Evolutionary conservation across 352 stramenopile species (phyloP).

Genomic region (Pythium volutum): DNA sequence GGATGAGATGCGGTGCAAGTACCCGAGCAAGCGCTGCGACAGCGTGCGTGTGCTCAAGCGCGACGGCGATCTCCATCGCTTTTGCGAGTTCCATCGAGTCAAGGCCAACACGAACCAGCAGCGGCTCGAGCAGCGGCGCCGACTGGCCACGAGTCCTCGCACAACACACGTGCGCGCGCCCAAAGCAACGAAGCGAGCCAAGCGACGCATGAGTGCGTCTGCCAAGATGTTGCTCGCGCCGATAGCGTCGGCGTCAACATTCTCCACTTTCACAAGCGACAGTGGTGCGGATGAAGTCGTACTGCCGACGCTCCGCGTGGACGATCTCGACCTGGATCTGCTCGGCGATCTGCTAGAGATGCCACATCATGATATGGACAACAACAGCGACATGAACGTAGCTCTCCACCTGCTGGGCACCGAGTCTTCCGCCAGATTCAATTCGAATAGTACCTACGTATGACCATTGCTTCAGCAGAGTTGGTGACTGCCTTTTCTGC

Average conservation of each 20-base stretch:
- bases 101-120: constrained; percentile 64
- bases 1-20: constrained; percentile 25
- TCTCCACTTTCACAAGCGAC: background rate
- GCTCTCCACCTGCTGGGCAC: constrained; percentile 1
- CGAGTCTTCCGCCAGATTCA: background rate
- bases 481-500: constrained; percentile 1
- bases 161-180: background rate
- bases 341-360: constrained; percentile 11
- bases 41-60: constrained; percentile 32
- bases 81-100: constrained; percentile 35
- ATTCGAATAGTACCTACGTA: too few relatives aligned
- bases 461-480: background rate
- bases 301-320: constrained; percentile 7
- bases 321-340: constrained; percentile 19
- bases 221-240: background rate
- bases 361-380: background rate
- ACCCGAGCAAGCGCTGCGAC: constrained; percentile 25
- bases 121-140: constrained; percentile 39
- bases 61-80: constrained; percentile 31
- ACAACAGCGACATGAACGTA: background rate
- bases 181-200: background rate
- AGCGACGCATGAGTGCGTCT: constrained; percentile 12
- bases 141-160: constrained; percentile 19
- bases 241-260: background rate
- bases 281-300: background rate